phyloP scores from a whole-genome alignment of 2,329 filamentous ascomycete species.

The Penicillium verrucosum region DNA sequence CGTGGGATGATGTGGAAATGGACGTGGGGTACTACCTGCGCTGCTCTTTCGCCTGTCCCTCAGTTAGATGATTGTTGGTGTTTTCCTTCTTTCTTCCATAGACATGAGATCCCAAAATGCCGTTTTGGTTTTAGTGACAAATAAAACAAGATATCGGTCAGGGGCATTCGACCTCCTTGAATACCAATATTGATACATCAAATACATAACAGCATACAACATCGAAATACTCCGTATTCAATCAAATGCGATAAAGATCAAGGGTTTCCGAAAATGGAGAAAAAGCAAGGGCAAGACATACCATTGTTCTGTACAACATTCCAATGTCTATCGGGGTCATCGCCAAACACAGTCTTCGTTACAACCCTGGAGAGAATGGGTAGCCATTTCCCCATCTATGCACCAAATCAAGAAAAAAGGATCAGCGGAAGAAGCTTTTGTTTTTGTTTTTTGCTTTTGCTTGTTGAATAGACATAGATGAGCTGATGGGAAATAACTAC shows the following conservation, averaged over 20 bases:
- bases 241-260: neutral
- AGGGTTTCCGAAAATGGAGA: neutral
- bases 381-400: conserved; percentile 46
- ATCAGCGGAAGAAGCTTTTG: conserved; percentile 1
- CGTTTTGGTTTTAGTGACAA: neutral
- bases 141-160: neutral
- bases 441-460: neutral
- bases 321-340: conserved; percentile 63
- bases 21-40: conserved; percentile 88
- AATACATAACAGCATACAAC: neutral
- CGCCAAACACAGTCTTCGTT: conserved; percentile 62
- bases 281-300: conserved; percentile 25
- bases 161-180: conserved; percentile 1
- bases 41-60: conserved; percentile 66
- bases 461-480: neutral
- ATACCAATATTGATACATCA: neutral
- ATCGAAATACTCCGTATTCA: neutral
- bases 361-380: conserved; percentile 63
- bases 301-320: conserved; percentile 97
- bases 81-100: neutral
- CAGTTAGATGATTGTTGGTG: neutral
- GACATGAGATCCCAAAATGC: neutral
- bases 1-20: conserved; percentile 94
- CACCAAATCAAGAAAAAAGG: neutral
- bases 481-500: conserved; percentile 29